Evolutionary conservation across 2,329 filamentous ascomycete genomes (phyloP).

Genomic region (Elsinoe australis): DNA sequence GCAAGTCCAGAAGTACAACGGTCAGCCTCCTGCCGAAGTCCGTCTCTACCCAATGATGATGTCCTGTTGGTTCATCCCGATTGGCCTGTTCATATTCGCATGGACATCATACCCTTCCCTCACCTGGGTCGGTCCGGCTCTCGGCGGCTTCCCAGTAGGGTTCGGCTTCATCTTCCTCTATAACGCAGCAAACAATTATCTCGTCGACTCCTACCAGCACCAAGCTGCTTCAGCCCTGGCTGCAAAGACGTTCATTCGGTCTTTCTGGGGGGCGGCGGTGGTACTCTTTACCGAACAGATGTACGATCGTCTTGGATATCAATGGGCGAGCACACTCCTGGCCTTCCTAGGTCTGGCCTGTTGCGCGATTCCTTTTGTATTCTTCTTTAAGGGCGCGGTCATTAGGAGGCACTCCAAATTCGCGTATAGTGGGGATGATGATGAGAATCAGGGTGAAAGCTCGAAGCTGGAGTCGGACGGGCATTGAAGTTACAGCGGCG

Average conservation of each 20-base stretch:
- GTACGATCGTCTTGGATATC: slow-evolving; percentile 29
- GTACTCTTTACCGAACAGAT: slow-evolving; percentile 35
- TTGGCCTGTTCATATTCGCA: slow-evolving; percentile 60
- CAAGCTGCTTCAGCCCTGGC: slow-evolving; percentile 56
- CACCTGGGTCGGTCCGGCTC: slow-evolving; percentile 59
- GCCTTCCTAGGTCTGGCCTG: slow-evolving; percentile 65
- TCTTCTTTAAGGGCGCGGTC: slow-evolving; percentile 66
- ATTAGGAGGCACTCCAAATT: slow-evolving; percentile 65
- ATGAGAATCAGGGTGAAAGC: slow-evolving; percentile 29
- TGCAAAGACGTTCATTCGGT: slow-evolving; percentile 34
- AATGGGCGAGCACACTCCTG: slow-evolving; percentile 36
- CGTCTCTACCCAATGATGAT: slow-evolving; percentile 67
- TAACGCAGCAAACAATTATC: slow-evolving; percentile 37
- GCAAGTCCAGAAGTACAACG: slow-evolving; percentile 54
- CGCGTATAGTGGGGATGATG: slow-evolving; percentile 57
- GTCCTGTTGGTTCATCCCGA: slow-evolving; percentile 52
- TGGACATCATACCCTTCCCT: slow-evolving; percentile 60
- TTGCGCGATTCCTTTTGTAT: slow-evolving; percentile 74
- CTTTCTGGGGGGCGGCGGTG: slow-evolving; percentile 31
- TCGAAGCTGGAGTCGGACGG: too few species aligned
- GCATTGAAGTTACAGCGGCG: too few species aligned
- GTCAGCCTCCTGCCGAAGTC: slow-evolving; percentile 67
- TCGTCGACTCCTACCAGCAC: slow-evolving; percentile 60
- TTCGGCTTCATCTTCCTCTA: slow-evolving; percentile 31
- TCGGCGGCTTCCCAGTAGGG: slow-evolving; percentile 28